A percentile compares a stretch with the other conserved stretches of the same genome.
phyloP scores from a whole-genome alignment of 2,329 filamentous ascomycete species.

The Dactylella cylindrospora region DNA sequence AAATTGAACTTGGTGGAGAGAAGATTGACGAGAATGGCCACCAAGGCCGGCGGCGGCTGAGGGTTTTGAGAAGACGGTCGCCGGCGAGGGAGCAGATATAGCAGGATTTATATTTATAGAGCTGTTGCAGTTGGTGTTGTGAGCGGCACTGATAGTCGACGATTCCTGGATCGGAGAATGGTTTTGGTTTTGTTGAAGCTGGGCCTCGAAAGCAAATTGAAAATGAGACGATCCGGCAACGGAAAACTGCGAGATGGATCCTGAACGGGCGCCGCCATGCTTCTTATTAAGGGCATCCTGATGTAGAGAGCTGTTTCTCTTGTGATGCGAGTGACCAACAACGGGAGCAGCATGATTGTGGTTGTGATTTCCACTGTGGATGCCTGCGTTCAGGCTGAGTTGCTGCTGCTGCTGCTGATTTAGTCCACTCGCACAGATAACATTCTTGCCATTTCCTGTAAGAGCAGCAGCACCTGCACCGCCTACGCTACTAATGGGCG shows the following conservation, averaged over 20 bases:
- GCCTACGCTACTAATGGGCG: slow-evolving; percentile 38
- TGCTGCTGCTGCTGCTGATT: slow-evolving; percentile 23
- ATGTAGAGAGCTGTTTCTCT: slow-evolving; percentile 24
- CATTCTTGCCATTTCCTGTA: too few species aligned
- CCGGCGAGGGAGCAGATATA: slow-evolving; percentile 1
- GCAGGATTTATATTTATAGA: slow-evolving; percentile 5
- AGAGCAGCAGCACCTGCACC: slow-evolving; percentile 40
- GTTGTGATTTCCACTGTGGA: slow-evolving; percentile 27
- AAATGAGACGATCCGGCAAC: slow-evolving; percentile 31
- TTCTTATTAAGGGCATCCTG: slow-evolving; percentile 35
- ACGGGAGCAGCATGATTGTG: slow-evolving; percentile 21
- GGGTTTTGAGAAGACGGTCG: slow-evolving; percentile 3
- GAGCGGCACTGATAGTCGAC: slow-evolving; percentile 10
- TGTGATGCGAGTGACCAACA: slow-evolving; percentile 27
- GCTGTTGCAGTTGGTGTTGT: slow-evolving; percentile 1
- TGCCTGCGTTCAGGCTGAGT: too few species aligned
- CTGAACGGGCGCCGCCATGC: slow-evolving; percentile 21
- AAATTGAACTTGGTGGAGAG: slow-evolving; percentile 11
- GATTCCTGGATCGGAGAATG: slow-evolving; percentile 12
- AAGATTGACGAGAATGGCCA: slow-evolving; percentile 37
- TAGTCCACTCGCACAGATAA: not conserved
- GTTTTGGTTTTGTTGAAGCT: too few species aligned
- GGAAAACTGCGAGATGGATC: slow-evolving; percentile 28
- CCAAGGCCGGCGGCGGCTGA: too few species aligned
- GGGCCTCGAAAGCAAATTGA: slow-evolving; percentile 41